A percentile compares a stretch with the other conserved stretches of the same genome.
Evolutionary conservation across 2,329 filamentous ascomycete species (phyloP).

Genomic region (Aspergillus ustus): DNA sequence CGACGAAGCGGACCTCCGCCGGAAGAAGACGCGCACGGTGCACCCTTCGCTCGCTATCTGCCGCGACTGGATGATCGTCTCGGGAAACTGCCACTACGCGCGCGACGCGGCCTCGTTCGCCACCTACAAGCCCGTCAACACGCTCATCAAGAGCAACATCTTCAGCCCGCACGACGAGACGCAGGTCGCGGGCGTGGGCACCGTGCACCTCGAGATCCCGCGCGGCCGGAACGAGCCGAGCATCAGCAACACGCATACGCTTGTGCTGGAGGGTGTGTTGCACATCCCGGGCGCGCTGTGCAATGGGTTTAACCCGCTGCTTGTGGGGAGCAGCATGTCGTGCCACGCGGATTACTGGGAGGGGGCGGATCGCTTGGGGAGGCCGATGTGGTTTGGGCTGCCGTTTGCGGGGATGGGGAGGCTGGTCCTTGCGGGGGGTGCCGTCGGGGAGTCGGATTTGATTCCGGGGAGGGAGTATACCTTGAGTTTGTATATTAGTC

Average conservation of each 20-base stretch:
- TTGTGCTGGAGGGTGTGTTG: conserved; percentile 38
- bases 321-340: conserved; percentile 31
- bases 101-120: conserved; percentile 38
- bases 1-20: conserved; percentile 5
- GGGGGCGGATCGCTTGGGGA: conserved; percentile 22
- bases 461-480: conserved; percentile 29
- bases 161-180: conserved; percentile 31
- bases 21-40: conserved; percentile 17
- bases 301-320: conserved; percentile 36
- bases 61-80: conserved; percentile 38
- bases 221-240: conserved; percentile 25
- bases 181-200: conserved; percentile 37
- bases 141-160: conserved; percentile 25
- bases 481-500: conserved; percentile 30
- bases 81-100: conserved; percentile 39
- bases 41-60: conserved; percentile 44
- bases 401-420: conserved; percentile 27
- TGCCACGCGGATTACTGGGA: conserved; percentile 27
- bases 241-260: conserved; percentile 27
- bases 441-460: conserved; percentile 27
- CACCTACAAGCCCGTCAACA: conserved; percentile 33
- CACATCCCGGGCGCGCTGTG: conserved; percentile 42
- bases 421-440: conserved; percentile 22
- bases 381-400: conserved; percentile 25
- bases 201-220: conserved; percentile 35